phyloP scores from a whole-genome alignment of 2,329 filamentous ascomycete species.

The Pyricularia pennisetigena region DNA sequence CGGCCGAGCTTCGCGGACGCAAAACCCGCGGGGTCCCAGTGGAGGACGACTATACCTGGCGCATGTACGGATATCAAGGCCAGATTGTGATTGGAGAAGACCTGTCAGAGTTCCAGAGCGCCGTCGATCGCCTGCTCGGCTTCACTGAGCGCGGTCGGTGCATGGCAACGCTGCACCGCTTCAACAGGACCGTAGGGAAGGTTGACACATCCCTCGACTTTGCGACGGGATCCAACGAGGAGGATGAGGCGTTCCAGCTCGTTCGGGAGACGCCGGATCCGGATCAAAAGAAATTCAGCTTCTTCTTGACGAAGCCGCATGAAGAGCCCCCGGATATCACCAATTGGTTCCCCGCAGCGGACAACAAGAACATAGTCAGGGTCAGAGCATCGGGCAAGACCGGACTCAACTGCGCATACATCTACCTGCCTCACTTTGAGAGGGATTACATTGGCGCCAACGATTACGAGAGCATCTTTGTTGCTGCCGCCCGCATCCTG shows the following conservation, averaged over 20 bases:
- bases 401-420: not conserved
- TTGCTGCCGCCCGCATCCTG: not conserved
- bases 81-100: not conserved
- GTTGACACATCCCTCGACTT: not conserved
- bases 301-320: not conserved
- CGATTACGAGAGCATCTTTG: not conserved
- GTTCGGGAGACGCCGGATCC: not conserved
- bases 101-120: not conserved
- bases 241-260: not conserved
- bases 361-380: not conserved
- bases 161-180: not conserved
- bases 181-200: not conserved
- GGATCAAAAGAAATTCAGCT: not conserved
- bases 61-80: not conserved
- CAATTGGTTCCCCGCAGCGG: not conserved
- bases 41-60: not conserved
- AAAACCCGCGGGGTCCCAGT: not conserved
- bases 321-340: not conserved
- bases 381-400: not conserved
- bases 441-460: not conserved
- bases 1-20: not conserved
- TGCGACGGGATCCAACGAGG: not conserved
- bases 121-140: conserved; percentile 2
- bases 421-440: not conserved
- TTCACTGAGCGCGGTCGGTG: not conserved